Percentiles rank a stretch among this genome's conserved stretches.
These are phyloP conservation scores for Leishmania major DNA, from an alignment of 208 protist genomes.

Conservation along the genomic window DNA sequence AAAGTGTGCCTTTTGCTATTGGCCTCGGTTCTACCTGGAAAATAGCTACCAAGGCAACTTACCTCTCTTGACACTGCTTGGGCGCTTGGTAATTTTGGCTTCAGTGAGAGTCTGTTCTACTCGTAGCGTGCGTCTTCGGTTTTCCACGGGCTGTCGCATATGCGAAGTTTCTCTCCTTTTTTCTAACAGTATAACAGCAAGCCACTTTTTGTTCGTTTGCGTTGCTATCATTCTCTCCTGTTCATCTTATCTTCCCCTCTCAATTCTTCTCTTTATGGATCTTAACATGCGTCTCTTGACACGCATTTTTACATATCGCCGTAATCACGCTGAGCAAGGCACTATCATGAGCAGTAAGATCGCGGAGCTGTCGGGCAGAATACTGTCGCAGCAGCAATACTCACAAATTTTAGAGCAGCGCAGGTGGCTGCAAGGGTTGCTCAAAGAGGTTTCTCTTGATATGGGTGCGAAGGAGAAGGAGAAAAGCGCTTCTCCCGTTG, in stretches of 20 bases:
- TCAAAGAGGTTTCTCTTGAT: conserved; percentile 20
- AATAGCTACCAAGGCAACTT: not conserved
- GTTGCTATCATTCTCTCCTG: not conserved
- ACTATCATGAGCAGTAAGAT: conserved; percentile 1
- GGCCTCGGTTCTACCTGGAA: not conserved
- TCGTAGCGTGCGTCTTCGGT: not conserved
- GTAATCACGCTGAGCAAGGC: not conserved
- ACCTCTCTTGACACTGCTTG: not conserved
- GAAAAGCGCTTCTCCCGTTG: conserved; percentile 24
- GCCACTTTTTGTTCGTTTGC: not conserved
- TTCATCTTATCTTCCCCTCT: not conserved
- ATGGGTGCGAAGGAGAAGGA: not conserved
- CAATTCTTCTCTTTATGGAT: not conserved
- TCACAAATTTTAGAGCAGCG: conserved; percentile 24
- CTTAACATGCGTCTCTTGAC: not conserved
- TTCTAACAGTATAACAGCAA: not conserved
- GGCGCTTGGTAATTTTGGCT: not conserved
- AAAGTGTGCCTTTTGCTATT: not conserved
- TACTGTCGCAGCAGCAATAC: conserved; percentile 23
- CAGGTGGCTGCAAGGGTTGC: conserved; percentile 35
- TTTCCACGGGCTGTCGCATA: not conserved
- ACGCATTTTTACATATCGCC: not conserved
- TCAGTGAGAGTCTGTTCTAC: not conserved
- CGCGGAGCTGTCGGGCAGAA: conserved; percentile 13
- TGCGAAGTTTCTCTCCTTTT: not conserved